A percentile compares a stretch with the other conserved stretches of the same genome.
Evolutionary conservation across 139 green algal species (phyloP).

Genomic region (Auxenochlorella pyrenoidosa): DNA sequence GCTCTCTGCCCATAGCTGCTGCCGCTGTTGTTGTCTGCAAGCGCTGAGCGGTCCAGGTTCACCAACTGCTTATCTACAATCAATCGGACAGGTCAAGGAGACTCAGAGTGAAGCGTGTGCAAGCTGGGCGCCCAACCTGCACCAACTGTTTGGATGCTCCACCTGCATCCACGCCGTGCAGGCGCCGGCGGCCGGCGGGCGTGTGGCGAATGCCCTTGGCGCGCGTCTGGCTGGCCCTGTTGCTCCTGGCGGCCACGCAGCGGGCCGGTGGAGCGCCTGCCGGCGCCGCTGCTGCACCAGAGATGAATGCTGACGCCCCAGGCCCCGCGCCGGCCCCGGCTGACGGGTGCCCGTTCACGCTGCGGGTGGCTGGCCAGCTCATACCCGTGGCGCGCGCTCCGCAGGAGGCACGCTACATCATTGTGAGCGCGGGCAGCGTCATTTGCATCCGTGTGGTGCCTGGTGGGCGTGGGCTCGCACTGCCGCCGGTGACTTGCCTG

Average conservation of each 20-base stretch:
- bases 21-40: no score
- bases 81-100: not conserved
- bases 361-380: slow-evolving; percentile 8
- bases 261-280: not conserved
- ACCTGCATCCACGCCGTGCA: not conserved
- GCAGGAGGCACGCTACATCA: slow-evolving; percentile 6
- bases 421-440: not conserved
- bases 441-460: no score
- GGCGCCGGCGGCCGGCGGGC: no score
- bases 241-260: not conserved
- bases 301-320: not conserved
- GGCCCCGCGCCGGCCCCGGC: not conserved
- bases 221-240: not conserved
- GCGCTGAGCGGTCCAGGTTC: not conserved
- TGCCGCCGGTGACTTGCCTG: not conserved
- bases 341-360: slow-evolving; percentile 1
- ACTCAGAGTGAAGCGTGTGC: not conserved
- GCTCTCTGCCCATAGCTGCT: no score
- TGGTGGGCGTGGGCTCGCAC: not conserved
- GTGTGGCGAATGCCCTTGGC: not conserved
- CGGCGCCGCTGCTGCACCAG: not conserved
- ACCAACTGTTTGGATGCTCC: not conserved
- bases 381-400: not conserved
- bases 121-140: no score
- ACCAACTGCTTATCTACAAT: not conserved